These are phyloP conservation scores for Starmerella sirachaensis DNA, from an alignment of 805 yeast species.

Conservation along the genomic window DNA sequence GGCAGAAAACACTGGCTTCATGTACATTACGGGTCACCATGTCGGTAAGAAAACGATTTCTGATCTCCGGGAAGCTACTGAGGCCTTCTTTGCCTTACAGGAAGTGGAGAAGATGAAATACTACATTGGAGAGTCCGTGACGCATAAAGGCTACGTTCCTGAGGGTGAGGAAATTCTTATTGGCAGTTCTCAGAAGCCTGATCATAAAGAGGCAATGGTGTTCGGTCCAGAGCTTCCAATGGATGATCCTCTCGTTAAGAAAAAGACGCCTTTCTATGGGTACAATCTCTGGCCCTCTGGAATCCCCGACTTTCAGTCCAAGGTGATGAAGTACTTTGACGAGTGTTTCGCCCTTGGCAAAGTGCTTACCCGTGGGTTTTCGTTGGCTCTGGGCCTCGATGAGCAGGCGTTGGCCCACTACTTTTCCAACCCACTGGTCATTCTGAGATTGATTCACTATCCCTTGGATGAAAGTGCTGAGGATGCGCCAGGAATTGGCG, in stretches of 20 bases:
- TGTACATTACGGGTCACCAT: slow-evolving; percentile 36
- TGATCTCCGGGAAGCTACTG: slow-evolving; percentile 33
- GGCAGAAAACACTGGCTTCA: slow-evolving; percentile 43
- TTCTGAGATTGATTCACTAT: slow-evolving; percentile 45
- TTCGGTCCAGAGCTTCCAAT: slow-evolving; percentile 30
- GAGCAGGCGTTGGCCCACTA: slow-evolving; percentile 37
- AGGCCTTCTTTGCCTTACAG: slow-evolving; percentile 37
- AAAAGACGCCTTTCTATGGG: slow-evolving; percentile 34
- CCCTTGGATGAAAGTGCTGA: slow-evolving; percentile 27
- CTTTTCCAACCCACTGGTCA: slow-evolving; percentile 20
- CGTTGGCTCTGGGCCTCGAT: slow-evolving; percentile 44
- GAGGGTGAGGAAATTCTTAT: slow-evolving; percentile 12
- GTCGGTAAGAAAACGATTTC: slow-evolving; percentile 2
- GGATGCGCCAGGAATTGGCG: slow-evolving; percentile 44
- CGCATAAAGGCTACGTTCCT: slow-evolving; percentile 30
- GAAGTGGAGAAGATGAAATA: slow-evolving; percentile 32
- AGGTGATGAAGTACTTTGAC: slow-evolving; percentile 34
- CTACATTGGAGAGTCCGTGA: slow-evolving; percentile 40
- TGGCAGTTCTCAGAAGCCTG: slow-evolving; percentile 29
- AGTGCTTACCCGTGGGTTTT: slow-evolving; percentile 36
- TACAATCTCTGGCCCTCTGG: slow-evolving; percentile 46
- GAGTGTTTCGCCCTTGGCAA: slow-evolving; percentile 37
- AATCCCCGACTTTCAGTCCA: slow-evolving; percentile 36
- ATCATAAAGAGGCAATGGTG: slow-evolving; percentile 53
- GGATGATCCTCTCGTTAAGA: slow-evolving; percentile 31